Evolutionary conservation across 1,139 yeast species (phyloP), one percentile per base, ranked within the genome.

Genomic region (Nakaseomyces uthaithaninus): DNA sequence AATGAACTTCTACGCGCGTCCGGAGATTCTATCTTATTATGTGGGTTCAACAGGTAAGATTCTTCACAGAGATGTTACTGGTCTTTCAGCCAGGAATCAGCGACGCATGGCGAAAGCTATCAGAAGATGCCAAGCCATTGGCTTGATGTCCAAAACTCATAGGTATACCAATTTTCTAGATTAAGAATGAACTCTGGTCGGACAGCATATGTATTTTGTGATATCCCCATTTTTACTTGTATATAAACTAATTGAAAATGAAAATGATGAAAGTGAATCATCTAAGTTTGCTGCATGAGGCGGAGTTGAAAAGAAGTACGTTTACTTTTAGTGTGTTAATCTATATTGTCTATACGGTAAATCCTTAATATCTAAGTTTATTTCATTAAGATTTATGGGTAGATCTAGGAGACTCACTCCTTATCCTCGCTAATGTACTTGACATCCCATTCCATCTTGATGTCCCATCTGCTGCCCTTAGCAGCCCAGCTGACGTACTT

Each of bases 381-480:
- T n/a, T n/a, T n/a, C n/a, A n/a, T n/a, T n/a, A n/a, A n/a, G n/a
- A n/a, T n/a, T n/a, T n/a, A n/a, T n/a, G n/a, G n/a, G n/a, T n/a
- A n/a, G n/a, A n/a, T n/a, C n/a, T n/a, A n/a, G n/a, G n/a, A n/a
- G n/a, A n/a, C n/a, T n/a, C n/a, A n/a, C 15, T 60, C 64, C 7
- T 62, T 65, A 6, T 63, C 67, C 7, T 56, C 67, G 7, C 58
- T 72, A 7, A 54, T 65, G 20, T 64, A 64, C 44, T 69, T 72
- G 15, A 85, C 80, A 50, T 77, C 78, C 93, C 94, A 89, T 54
- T 81, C 84, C 44, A 83, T 77, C 28, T 73, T 69, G 30, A 91
- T 66, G 56, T 93, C 98, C 96, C 96, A 93, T 56, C 98, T 71
- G 27, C 94, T 80, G 1, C 96, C 95, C 47, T 77, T 78, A 6